Percentiles rank a stretch among this genome's conserved stretches.
Evolutionary conservation across 2,329 filamentous ascomycete genomes (phyloP).

Genomic region (Huntiella omanensis): DNA sequence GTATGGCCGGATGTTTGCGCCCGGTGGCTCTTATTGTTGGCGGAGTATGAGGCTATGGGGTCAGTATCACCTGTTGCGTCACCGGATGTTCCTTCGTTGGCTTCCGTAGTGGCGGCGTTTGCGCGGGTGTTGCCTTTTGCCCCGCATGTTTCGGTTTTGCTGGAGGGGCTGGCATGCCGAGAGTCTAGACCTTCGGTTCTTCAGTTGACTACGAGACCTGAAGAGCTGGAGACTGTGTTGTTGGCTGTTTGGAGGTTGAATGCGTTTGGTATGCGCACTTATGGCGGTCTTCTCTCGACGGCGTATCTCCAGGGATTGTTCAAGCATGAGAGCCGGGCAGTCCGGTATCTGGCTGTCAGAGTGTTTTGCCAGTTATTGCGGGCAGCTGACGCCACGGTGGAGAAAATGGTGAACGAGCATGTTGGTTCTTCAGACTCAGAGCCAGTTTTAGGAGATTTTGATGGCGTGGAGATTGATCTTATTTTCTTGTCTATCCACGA

Average conservation of each 20-base stretch:
- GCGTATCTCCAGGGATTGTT: conserved; percentile 53
- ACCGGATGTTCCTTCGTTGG: conserved; percentile 17
- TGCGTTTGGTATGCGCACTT: conserved; percentile 52
- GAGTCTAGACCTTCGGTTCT: conserved; percentile 3
- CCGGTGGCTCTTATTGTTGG: conserved; percentile 41
- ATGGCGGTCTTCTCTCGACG: conserved; percentile 44
- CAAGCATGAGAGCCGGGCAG: conserved; percentile 33
- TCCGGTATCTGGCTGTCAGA: conserved; percentile 67
- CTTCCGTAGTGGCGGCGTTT: conserved; percentile 46
- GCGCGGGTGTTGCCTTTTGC: conserved; percentile 66
- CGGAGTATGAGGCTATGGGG: conserved; percentile 16
- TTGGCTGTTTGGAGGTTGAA: conserved; percentile 63
- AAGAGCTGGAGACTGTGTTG: conserved; percentile 25
- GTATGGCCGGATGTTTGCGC: conserved; percentile 70
- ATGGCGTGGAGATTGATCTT: conserved; percentile 61
- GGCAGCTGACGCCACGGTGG: conserved; percentile 60
- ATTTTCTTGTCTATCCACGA: conserved; percentile 47
- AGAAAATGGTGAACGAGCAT: conserved; percentile 49
- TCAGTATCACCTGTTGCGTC: conserved; percentile 11
- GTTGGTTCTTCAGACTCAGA: conserved; percentile 40
- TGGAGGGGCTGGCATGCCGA: conserved; percentile 24
- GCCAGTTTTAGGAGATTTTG: conserved; percentile 50
- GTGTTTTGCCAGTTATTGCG: conserved; percentile 63
- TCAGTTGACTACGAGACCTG: conserved; percentile 6
- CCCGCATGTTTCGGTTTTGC: conserved; percentile 57